These are phyloP conservation scores for sunflower (Helianthus annuus) DNA, from an alignment of 129 eudicot genomes.

Conservation along the genomic window HanXRQr2.0-SUNRISE NC_035437.2:141000386-141000885, in stretches of 20 bases:
- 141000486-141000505: too few relatives aligned
- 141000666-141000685: neutral
- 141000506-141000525: too few relatives aligned
- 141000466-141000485: too few relatives aligned
- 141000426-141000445: too few relatives aligned
- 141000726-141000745: slow-evolving; percentile 1
- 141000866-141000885: slow-evolving; percentile 13
- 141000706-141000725: slow-evolving; percentile 24
- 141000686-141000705: slow-evolving; percentile 11
- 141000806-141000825: neutral
- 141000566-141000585: neutral
- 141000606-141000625: neutral
- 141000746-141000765: slow-evolving; percentile 18
- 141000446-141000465: too few relatives aligned
- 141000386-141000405: too few relatives aligned
- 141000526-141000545: too few relatives aligned
- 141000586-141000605: neutral
- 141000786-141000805: neutral
- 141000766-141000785: slow-evolving; percentile 15
- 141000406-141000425: too few relatives aligned
- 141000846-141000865: slow-evolving; percentile 16
- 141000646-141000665: neutral
- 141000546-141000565: too few relatives aligned
- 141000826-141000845: neutral
- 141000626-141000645: neutral